Base-by-base conservation (phyloP, 2,329 filamentous ascomycete genomes). In the Rutstroemia sp. region DNA sequence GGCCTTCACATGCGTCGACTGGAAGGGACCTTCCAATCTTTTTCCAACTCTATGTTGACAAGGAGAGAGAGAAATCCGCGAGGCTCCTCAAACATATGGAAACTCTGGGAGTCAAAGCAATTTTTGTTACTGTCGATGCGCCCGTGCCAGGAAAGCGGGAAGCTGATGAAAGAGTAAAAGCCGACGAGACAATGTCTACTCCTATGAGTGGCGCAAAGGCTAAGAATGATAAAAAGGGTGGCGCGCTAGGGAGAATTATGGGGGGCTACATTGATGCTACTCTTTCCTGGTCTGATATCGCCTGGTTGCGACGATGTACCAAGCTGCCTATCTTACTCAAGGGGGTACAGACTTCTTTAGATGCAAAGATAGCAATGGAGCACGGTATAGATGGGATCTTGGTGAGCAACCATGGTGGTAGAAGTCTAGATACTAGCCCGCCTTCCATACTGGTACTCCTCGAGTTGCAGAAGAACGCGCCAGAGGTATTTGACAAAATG, bases 361-460 rank as follows among this genome's bases (percentile, higher is more conserved):
- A 90, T 68, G 86, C 86, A 14, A 73, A 76, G 52, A 76, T 74
- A 62, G 82, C 82, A 2, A 75, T 83, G 38, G 76, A 85, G 52
- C 65, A 76, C 12, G 85, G 83, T 0, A 79, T 81, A 3, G 81
- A 89, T 61, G 86, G 82, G 0, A 86, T 90, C 49, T 77, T 90
- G 1, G 74, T 90, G 1, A 81, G 78, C 14, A 90, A 90, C 62
- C 87, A 90, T 67, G 87, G 86, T 1, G 86, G 86, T 0, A 70
- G 86, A 41, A 76, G 71, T 52, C 65, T 77, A 1, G 78, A 81
- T 57, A 80, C 66, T 62, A 72, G 75, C 0, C 75, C 79, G 2
- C 73, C 84, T 0, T 76, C 79, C 0, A 74, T 88, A 30, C 67
- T 86, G 37, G 76, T 82, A 0, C 66, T 88, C 4, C 69, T 88